Base-by-base conservation (phyloP, 345 rosid genomes). In the Trapa bicornis region DNA sequence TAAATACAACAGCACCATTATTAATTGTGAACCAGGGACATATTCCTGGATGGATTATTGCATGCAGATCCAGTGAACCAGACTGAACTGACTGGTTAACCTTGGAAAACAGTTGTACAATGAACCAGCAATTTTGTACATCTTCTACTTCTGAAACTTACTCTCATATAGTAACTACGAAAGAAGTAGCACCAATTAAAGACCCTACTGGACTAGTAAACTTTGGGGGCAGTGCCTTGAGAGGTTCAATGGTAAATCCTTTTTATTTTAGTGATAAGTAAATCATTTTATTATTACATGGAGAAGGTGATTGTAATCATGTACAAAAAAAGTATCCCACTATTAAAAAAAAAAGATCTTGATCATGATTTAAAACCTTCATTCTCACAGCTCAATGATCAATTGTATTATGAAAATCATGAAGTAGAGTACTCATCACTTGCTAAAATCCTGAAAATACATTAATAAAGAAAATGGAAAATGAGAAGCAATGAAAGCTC, bases 181-280 rank as follows among this genome's bases (percentile, higher is more conserved):
- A 50, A 50, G 32, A 52, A 50, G 29, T 3, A 4, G 5, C 57
- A 52, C 29, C 7, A 52, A n/a, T 54, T 35, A 52, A 52, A 52
- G 33, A n/a, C 10, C 60, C 60, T 3, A n/a, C 22, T n/a, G 11
- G 35, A 54, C 35, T 54, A 6, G 17, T n/a, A 22, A 10, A n/a
- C 33, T 8, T 22, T 1, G 54, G 3, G 4, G 22, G 1, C 11
- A 32, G 32, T 58, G 63, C 38, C 63, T 58, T 13, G 38, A 58
- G 0, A 32, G 38, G 37, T 7, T 57, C 6, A 22, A 73, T 48
- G 78, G 69, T 74, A 67, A 76, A 64, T 65, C 66, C 53, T 71
- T 22, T 22, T 22, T 22, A 22, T 22, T 22, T 22, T 22, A 22
- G 29, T 22, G 29, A 22, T 22, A 22, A 22, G 29, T 22, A 22